Conservation (phyloP, 2,329 filamentous ascomycete genomes). For the Madurella mycetomatis region DNA sequence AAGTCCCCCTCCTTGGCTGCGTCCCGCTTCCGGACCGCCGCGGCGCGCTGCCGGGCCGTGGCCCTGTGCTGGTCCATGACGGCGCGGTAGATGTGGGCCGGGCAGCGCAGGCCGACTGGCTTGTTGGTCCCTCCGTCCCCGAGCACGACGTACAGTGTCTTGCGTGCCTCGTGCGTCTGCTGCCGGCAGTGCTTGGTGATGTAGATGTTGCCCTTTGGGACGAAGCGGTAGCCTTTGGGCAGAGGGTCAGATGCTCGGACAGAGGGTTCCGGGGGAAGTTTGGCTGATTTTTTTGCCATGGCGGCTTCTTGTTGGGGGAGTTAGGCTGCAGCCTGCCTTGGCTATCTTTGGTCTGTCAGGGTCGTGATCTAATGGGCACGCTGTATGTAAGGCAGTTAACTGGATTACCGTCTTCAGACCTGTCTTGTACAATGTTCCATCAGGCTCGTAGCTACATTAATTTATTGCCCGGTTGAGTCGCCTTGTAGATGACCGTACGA, state of each 20-base stretch:
- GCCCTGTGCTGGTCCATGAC: conserved; percentile 30
- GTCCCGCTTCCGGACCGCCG: conserved; percentile 34
- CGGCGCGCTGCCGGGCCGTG: conserved; percentile 32
- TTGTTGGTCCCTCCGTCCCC: conserved; percentile 16
- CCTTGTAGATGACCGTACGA: too few species aligned
- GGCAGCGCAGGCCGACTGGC: conserved; percentile 38
- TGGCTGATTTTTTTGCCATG: not conserved
- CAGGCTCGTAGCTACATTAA: too few species aligned
- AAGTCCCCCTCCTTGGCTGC: conserved; percentile 31
- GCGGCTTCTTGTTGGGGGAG: conserved; percentile 11
- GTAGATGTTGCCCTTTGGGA: conserved; percentile 40
- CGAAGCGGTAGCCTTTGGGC: conserved; percentile 38
- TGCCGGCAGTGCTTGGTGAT: conserved; percentile 39
- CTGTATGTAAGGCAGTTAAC: too few species aligned
- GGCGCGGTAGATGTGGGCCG: conserved; percentile 28
- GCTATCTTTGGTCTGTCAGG: too few species aligned
- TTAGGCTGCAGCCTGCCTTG: too few species aligned
- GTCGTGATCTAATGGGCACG: too few species aligned
- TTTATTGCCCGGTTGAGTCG: too few species aligned
- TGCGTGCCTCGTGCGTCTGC: conserved; percentile 31
- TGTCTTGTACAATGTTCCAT: too few species aligned
- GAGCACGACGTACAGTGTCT: conserved; percentile 36
- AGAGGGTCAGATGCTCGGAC: conserved; percentile 28
- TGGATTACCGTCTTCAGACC: too few species aligned
- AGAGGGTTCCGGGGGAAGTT: conserved; percentile 3